phyloP scores from a whole-genome alignment of 1,139 yeast species.

The Fermentozyma sake region DNA sequence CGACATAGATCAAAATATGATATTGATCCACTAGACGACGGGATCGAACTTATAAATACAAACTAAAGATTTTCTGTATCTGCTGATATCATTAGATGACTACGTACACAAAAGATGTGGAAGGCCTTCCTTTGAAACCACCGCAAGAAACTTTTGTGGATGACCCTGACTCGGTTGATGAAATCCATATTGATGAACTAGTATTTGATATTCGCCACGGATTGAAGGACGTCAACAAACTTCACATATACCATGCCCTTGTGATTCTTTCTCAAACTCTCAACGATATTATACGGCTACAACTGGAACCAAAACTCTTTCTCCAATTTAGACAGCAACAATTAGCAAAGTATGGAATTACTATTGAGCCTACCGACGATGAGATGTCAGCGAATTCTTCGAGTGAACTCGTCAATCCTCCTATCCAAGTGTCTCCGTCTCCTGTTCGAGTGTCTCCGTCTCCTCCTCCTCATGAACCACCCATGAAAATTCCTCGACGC shows the following conservation, averaged over 20 bases:
- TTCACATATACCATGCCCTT: conserved; percentile 37
- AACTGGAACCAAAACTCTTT: conserved; percentile 21
- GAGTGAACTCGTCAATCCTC: too few relatives aligned
- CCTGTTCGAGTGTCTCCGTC: too few relatives aligned
- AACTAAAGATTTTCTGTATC: too few relatives aligned
- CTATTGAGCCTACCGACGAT: too few relatives aligned
- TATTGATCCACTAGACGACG: too few relatives aligned
- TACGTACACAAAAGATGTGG: conserved; percentile 11
- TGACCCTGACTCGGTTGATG: conserved; percentile 34
- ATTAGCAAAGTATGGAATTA: conserved; percentile 22
- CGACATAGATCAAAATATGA: too few relatives aligned
- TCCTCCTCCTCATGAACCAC: too few relatives aligned
- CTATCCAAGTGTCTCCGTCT: too few relatives aligned
- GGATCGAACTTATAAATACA: too few relatives aligned
- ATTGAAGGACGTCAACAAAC: conserved; percentile 29
- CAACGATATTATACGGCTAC: conserved; percentile 31
- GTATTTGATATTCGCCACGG: conserved; percentile 28
- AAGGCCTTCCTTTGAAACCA: conserved; percentile 38
- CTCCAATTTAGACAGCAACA: conserved; percentile 23
- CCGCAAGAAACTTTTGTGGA: conserved; percentile 41
- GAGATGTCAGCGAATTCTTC: too few relatives aligned
- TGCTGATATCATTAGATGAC: too few relatives aligned
- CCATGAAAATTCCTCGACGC: too few relatives aligned
- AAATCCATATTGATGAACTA: conserved; percentile 34
- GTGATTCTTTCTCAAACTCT: conserved; percentile 27